These are phyloP conservation scores for Leptographium radiaticola DNA, from an alignment of 2,329 filamentous ascomycete genomes.

Conservation along the genomic window DNA sequence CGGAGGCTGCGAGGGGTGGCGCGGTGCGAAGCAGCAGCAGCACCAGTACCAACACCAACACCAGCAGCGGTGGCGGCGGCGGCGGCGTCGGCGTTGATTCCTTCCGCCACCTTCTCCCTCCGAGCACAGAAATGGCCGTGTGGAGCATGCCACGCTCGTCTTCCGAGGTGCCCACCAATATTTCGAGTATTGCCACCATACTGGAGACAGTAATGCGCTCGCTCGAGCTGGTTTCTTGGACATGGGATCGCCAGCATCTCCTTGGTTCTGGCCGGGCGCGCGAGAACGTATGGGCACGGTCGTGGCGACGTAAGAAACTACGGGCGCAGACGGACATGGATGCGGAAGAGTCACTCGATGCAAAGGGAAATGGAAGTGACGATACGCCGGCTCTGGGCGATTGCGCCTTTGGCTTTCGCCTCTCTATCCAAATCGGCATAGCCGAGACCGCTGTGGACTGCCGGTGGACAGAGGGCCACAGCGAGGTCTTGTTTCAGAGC, in stretches of 20 bases:
- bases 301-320: slow-evolving; percentile 50
- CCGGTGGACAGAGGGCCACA: slow-evolving; percentile 64
- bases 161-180: too few species aligned
- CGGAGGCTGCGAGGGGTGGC: slow-evolving; percentile 28
- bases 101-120: slow-evolving; percentile 28
- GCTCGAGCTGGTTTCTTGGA: slow-evolving; percentile 50
- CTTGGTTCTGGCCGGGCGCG: slow-evolving; percentile 49
- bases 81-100: slow-evolving; percentile 23
- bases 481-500: slow-evolving; percentile 69
- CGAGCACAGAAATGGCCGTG: slow-evolving; percentile 24
- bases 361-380: background rate
- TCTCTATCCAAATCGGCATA: slow-evolving; percentile 31
- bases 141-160: slow-evolving; percentile 17
- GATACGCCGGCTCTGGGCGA: background rate
- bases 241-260: slow-evolving; percentile 40
- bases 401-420: slow-evolving; percentile 43
- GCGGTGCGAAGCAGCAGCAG: slow-evolving; percentile 12
- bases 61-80: slow-evolving; percentile 17
- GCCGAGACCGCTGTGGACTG: slow-evolving; percentile 34
- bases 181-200: slow-evolving; percentile 21
- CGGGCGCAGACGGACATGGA: slow-evolving; percentile 15
- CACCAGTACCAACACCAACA: slow-evolving; percentile 12
- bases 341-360: background rate
- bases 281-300: slow-evolving; percentile 68
- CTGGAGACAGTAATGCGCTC: slow-evolving; percentile 33